Percentiles rank a stretch among this genome's conserved stretches.
These are phyloP conservation scores for Alternaria infectoria DNA, from an alignment of 2,329 filamentous ascomycete species.

Conservation along the genomic window DNA sequence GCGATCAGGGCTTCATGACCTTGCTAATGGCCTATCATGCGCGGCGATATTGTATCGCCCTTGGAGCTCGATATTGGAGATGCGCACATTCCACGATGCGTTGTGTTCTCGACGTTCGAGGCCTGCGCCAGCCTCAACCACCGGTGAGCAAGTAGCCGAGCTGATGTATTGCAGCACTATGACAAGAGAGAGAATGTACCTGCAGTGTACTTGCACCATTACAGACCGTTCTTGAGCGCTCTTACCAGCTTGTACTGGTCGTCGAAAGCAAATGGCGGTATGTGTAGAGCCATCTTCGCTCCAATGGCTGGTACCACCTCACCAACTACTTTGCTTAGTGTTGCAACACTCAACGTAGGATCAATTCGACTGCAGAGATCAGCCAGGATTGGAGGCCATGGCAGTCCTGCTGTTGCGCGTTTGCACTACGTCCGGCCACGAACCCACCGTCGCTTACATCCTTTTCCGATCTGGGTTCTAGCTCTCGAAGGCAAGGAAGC, in stretches of 20 bases:
- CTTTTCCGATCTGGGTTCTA: neutral
- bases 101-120: neutral
- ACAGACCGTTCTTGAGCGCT: too few species aligned
- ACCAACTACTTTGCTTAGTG: neutral
- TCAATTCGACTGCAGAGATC: neutral
- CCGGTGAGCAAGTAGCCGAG: neutral
- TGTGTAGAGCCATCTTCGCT: neutral
- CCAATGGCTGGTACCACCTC: neutral
- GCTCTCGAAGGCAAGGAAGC: neutral
- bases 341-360: neutral
- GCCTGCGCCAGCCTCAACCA: neutral
- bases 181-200: neutral
- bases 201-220: neutral
- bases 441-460: neutral
- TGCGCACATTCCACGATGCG: neutral
- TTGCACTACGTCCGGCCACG: neutral
- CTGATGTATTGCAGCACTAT: neutral
- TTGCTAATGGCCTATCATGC: neutral
- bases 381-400: neutral
- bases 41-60: neutral
- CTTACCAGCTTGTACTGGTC: neutral
- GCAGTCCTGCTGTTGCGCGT: neutral
- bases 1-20: neutral
- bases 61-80: neutral
- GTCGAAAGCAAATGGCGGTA: neutral